Evolutionary conservation across 2,329 filamentous ascomycete genomes (phyloP), one percentile per base, ranked within the genome.

Genomic region (Ophiostoma perfectum): DNA sequence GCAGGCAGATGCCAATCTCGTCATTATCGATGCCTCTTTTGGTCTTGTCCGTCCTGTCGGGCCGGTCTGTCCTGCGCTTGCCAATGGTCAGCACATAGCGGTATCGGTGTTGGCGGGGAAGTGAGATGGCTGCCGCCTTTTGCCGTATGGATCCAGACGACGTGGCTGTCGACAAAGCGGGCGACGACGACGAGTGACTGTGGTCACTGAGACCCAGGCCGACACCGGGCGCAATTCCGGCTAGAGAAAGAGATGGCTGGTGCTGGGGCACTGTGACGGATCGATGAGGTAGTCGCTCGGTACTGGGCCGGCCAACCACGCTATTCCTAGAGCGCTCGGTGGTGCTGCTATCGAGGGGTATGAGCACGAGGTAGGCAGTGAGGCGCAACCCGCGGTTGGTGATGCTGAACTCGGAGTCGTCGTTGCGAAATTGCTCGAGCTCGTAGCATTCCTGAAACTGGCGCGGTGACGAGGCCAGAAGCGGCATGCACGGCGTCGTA

Each of bases 361-460:
- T 49, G n/a, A 70, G 64, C 18, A 70, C 44, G 0, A 70, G 68
- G 49, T 70, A 67, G 9, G 65, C 64, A 6, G 58, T 64, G 58
- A 72, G 67, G 58, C 68, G 70, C 65, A 72, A n/a, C 11, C 71
- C 71, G 27, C 68, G 68, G 58, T 71, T 72, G 1, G 70, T 72
- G 3, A 72, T 45, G 9, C 66, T 38, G 47, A 71, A 69, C 49
- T 70, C 70, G 18, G 49, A 66, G 52, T 71, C 70, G 41, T 70
- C 66, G 18, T 68, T 58, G 39, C 62, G 68, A 52, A 71, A 70
- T 36, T 47, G 60, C 27, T 63, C n/a, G 6, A 67, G 52, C 16
- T 55, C 14, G 55, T 66, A 63, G 63, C 68, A 70, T 39, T 67
- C 11, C 8, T 16, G 5, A 18, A 70, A 71, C 4, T 67, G 60